Percentiles rank a stretch among this genome's conserved stretches.
phyloP scores from a whole-genome alignment of 805 yeast species.

The Spathaspora boniae region DNA sequence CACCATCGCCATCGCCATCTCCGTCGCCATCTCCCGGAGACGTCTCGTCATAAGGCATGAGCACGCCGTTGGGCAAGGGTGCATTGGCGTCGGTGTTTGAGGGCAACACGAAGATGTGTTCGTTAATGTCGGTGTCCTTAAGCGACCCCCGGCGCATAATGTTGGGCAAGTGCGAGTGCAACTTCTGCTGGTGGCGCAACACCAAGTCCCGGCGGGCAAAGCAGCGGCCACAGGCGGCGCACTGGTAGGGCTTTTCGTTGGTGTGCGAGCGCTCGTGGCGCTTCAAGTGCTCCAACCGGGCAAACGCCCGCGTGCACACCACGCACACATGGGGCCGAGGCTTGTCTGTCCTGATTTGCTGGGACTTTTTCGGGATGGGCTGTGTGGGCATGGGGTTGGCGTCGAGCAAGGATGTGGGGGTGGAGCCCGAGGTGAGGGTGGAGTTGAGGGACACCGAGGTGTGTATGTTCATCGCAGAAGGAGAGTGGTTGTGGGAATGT shows the following conservation, averaged over 20 bases:
- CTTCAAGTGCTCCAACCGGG: slow-evolving; percentile 88
- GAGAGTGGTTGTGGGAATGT: too few relatives aligned
- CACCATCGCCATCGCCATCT: slow-evolving; percentile 1
- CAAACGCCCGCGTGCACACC: slow-evolving; percentile 93
- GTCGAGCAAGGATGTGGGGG: slow-evolving; percentile 1
- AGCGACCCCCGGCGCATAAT: slow-evolving; percentile 28
- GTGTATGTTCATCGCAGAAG: slow-evolving; percentile 9
- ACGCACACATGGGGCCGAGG: slow-evolving; percentile 92
- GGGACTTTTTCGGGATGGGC: slow-evolving; percentile 85
- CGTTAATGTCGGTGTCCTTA: slow-evolving; percentile 29
- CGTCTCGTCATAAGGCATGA: too few relatives aligned
- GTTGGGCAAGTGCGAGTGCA: slow-evolving; percentile 59
- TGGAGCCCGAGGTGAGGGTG: slow-evolving; percentile 3
- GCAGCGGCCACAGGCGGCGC: slow-evolving; percentile 94
- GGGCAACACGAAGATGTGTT: slow-evolving; percentile 49
- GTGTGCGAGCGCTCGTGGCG: slow-evolving; percentile 95
- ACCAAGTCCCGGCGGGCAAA: slow-evolving; percentile 89
- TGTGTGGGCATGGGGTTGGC: slow-evolving; percentile 25
- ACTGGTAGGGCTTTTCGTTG: slow-evolving; percentile 92
- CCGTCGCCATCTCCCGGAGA: slow-evolving; percentile 1
- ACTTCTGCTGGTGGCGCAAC: slow-evolving; percentile 89
- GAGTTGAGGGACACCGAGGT: slow-evolving; percentile 7
- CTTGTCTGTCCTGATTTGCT: slow-evolving; percentile 81
- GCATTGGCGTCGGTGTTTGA: slow-evolving; percentile 52
- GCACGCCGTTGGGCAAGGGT: slow-evolving; percentile 35